Conservation (phyloP, 371 early-diverging fungal genomes). For the Saksenaea oblongispora region DNA sequence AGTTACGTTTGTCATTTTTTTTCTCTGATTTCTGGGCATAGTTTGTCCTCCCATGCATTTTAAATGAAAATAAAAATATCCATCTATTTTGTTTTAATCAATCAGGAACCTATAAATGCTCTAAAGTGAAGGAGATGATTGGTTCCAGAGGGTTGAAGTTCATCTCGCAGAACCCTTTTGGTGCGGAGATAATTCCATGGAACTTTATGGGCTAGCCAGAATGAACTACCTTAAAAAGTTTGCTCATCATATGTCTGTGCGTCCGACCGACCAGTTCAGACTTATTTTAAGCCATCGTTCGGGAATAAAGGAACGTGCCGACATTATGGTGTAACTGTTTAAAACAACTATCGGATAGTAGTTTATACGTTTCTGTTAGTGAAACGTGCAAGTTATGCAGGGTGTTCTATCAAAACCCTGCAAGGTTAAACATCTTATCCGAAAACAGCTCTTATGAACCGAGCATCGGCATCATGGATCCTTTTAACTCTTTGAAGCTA, state of each 20-base stretch:
- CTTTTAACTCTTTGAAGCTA: too few species aligned
- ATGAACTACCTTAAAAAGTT: background rate
- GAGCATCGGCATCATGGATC: too few species aligned
- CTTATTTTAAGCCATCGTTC: background rate
- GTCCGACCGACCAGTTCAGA: background rate
- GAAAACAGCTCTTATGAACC: too few species aligned
- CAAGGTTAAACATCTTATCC: background rate
- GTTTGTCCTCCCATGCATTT: too few species aligned
- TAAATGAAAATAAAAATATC: background rate
- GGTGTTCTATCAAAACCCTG: background rate
- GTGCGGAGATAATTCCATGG: background rate
- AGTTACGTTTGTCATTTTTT: background rate
- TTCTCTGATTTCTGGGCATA: background rate
- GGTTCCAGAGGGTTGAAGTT: background rate
- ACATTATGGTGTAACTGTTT: background rate
- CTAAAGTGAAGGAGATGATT: background rate
- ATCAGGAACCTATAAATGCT: background rate
- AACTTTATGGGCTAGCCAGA: background rate
- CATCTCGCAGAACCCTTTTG: background rate
- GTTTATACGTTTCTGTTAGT: background rate
- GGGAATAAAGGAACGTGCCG: slow-evolving; percentile 5
- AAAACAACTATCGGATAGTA: slow-evolving; percentile 1
- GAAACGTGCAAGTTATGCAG: slow-evolving; percentile 2
- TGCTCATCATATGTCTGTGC: slow-evolving; percentile 5
- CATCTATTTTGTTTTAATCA: background rate